Conservation (phyloP, 2,329 filamentous ascomycete genomes). For the Coniochaeta hoffmannii region DNA sequence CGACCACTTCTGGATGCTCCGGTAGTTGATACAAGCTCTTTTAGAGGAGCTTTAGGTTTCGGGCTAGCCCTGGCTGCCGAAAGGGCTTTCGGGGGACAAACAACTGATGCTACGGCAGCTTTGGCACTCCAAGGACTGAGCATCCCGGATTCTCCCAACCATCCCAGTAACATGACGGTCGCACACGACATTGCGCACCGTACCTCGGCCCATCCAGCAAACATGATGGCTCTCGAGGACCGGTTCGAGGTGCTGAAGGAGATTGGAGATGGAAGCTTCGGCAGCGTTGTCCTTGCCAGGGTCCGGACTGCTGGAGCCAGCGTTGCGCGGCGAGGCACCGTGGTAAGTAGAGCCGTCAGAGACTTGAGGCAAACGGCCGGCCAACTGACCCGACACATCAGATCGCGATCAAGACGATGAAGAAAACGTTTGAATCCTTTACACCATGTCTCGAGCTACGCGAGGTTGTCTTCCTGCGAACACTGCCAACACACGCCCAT, state of each 20-base stretch:
- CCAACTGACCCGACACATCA: conserved; percentile 29
- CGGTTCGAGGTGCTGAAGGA: conserved; percentile 96
- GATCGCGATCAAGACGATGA: conserved; percentile 99
- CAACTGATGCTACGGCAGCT: not conserved
- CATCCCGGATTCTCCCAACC: not conserved
- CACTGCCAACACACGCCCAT: conserved; percentile 79
- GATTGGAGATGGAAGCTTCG: conserved; percentile 97
- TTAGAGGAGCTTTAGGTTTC: not conserved
- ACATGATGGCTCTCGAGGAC: conserved; percentile 68
- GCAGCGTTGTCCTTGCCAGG: conserved; percentile 86
- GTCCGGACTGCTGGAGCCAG: conserved; percentile 85
- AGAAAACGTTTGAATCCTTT: conserved; percentile 96
- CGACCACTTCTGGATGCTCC: not conserved
- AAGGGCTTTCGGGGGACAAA: not conserved
- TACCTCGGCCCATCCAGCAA: conserved; percentile 46
- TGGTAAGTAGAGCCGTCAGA: conserved; percentile 59
- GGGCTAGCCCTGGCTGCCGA: not conserved
- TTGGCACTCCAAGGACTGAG: not conserved
- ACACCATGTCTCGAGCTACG: conserved; percentile 83
- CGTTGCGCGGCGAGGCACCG: conserved; percentile 80
- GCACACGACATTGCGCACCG: conserved; percentile 63
- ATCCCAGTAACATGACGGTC: conserved; percentile 57
- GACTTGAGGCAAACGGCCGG: not conserved
- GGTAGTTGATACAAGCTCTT: not conserved
- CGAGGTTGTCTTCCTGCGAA: conserved; percentile 93